Conservation (phyloP, 2,329 filamentous ascomycete species). For the Colletotrichum plurivorum region DNA sequence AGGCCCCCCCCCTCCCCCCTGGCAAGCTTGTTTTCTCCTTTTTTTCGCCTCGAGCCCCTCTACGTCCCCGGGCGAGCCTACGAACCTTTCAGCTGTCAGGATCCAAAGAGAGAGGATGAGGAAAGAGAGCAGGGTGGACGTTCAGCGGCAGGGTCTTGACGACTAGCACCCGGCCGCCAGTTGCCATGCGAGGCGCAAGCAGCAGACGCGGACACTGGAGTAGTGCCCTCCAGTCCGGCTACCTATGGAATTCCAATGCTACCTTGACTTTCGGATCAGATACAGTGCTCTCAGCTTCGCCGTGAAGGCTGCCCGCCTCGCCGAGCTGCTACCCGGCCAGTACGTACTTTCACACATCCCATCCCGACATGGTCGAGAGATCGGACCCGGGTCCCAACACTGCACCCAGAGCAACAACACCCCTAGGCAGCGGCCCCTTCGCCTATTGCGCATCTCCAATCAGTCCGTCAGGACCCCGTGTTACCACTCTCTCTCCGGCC, state of each 20-base stretch:
- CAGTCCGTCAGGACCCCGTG: conserved; percentile 16
- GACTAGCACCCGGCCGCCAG: conserved; percentile 9
- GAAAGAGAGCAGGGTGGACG: neutral
- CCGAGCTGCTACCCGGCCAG: conserved; percentile 1
- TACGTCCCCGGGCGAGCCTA: neutral
- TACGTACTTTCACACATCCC: conserved; percentile 7
- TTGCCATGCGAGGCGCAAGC: conserved; percentile 25
- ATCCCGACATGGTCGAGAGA: neutral
- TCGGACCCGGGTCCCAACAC: neutral
- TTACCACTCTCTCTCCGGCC: conserved; percentile 22
- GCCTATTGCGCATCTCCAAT: conserved; percentile 14
- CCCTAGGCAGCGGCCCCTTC: conserved; percentile 11
- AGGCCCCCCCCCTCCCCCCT: conserved; percentile 4
- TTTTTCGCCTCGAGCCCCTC: neutral
- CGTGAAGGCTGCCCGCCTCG: conserved; percentile 1
- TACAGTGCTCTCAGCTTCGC: conserved; percentile 8
- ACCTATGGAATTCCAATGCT: neutral
- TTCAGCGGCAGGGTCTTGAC: conserved; percentile 3
- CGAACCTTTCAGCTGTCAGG: neutral
- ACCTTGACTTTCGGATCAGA: conserved; percentile 10
- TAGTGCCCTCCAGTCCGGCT: too few species aligned
- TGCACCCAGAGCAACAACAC: conserved; percentile 1
- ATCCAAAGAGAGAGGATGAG: too few species aligned
- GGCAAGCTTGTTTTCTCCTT: conserved; percentile 37
- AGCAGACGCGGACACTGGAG: neutral